Base-by-base conservation (phyloP, 179 eudicot species). In the Vitellaria paradoxa region DNA sequence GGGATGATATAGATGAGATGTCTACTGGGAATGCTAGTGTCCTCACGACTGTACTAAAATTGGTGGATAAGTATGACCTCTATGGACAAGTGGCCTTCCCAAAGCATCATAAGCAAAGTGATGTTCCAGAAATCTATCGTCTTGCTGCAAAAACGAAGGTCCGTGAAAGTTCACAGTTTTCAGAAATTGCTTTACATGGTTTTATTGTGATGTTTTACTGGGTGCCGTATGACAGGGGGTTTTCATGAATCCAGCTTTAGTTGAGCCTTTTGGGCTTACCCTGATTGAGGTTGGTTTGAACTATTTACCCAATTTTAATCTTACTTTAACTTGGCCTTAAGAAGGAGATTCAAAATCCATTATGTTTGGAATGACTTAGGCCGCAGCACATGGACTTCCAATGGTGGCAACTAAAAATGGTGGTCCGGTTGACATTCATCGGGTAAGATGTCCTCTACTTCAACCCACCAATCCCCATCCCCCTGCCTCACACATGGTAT, bases 391-490 rank as follows among this genome's bases (percentile, higher is more conserved):
- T 84, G 96, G 96, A 76, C 89, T 91, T 24, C 96, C 96, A 13
- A 91, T 86, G 91, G 93, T 91, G 73, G 96, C 96, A 55, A 91
- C 96, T 57, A 91, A 88, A 81, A 91, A 91, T 81, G 96, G 96
- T 47, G 96, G 93, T 55, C 96, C 96, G 24, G 96, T 91, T 49
- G 93, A 89, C 79, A 91, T 91, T 75, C 91, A 89, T 66, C 84
- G 86, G 89, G 96, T 89, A 83, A 83, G 57, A 46, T 53, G 8
- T 42, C 24, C 23, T 46, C 37, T 45, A 7, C 20, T 37, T 57
- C 20, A 1, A 30, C 62, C 74, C 37, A 30, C 37, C 37, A 30
- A 24, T 37, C 14, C 63, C 63, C 49, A 47, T 37, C 26, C 65
- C 30, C 30, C 46, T 7, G 9, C 24, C 15, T 42, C 65, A 21